Base-by-base conservation (phyloP, 2,329 filamentous ascomycete species). In the Xylariaceae sp. region DNA sequence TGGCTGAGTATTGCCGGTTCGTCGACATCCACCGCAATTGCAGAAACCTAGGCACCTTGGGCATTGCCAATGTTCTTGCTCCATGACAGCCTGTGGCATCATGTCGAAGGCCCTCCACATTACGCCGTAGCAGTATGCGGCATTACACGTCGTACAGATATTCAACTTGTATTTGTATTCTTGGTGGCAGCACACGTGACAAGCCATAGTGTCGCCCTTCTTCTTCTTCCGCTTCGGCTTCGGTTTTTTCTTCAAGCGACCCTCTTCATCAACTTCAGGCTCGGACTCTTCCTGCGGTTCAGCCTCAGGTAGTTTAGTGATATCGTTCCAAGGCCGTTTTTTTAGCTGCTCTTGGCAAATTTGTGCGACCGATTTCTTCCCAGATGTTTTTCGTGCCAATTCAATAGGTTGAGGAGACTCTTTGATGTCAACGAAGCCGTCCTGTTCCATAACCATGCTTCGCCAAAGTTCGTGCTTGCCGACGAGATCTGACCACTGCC, bases 321-420 rank as follows among this genome's bases (percentile, higher is more conserved):
- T 83, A 58, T 96, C 88, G 17, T 85, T 85, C 75, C 85, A 96
- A 0, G 92, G 91, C 25, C 93, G 79, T 42, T 78, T 71, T 52
- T 79, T 82, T 14, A 97, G 71, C 57, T 95, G 88, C 54, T 94
- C 87, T 64, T 96, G 92, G 63, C 91, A 97, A n/a, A 97, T 83
- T 57, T 96, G 86, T 5, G 92, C 92, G 6, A 95, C 73, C 0
- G 90, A 85, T 62, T 90, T 95, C 64, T 85, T 90, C 14, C 77
- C 79, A 6, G 80, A 68, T 37, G 76, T 77, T 54, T 79, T 78
- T 25, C 83, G 76, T 40, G 87, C 88, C 42, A 88, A 74, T 48
- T 85, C 75, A 2, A 96, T 74, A 0, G 86, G 79, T 32, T 83
- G 74, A 1, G 87, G 88, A 0, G 84, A 90, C 48, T 71, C 73